Conservation (phyloP, 148 eudicot genomes). For the Dysphania ambrosioides region DNA sequence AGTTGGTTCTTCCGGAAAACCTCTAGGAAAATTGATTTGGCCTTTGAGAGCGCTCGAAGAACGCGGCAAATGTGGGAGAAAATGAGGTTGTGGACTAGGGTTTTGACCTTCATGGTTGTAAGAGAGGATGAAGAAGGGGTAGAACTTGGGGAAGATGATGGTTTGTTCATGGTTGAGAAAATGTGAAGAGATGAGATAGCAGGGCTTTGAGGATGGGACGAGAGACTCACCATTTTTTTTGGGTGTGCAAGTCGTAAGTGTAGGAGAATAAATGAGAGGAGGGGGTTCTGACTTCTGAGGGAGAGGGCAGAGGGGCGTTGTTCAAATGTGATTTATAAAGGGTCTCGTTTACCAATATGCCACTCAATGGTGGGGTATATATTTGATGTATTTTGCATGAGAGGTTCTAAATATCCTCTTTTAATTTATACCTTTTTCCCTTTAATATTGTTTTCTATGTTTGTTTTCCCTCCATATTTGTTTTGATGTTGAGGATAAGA, state of each 20-base stretch:
- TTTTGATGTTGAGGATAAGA: constrained; percentile 25
- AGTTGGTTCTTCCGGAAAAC: constrained; percentile 45
- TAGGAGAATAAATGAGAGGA: not conserved
- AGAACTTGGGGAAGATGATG: constrained; percentile 16
- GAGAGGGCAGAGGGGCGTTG: too few relatives aligned
- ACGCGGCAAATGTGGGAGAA: constrained; percentile 60
- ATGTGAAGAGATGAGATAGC: constrained; percentile 40
- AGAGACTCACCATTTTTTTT: constrained; percentile 41
- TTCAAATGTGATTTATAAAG: constrained; percentile 40
- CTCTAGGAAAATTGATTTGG: constrained; percentile 62
- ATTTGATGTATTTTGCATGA: constrained; percentile 13
- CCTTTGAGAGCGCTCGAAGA: constrained; percentile 57
- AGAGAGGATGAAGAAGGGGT: constrained; percentile 33
- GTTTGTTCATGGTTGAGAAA: constrained; percentile 43
- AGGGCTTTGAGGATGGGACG: constrained; percentile 44
- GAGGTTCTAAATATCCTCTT: constrained; percentile 22
- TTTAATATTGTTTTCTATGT: not conserved
- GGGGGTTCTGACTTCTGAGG: not conserved
- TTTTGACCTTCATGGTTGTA: constrained; percentile 61
- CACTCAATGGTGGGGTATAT: constrained; percentile 12
- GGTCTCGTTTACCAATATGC: constrained; percentile 43
- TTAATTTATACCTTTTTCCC: constrained; percentile 18
- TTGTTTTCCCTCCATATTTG: constrained; percentile 33
- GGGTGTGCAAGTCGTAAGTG: not conserved
- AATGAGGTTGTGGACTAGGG: constrained; percentile 56